Conservation (phyloP, 768 basidiomycete genomes). For the Kwoniella botswanensis region DNA sequence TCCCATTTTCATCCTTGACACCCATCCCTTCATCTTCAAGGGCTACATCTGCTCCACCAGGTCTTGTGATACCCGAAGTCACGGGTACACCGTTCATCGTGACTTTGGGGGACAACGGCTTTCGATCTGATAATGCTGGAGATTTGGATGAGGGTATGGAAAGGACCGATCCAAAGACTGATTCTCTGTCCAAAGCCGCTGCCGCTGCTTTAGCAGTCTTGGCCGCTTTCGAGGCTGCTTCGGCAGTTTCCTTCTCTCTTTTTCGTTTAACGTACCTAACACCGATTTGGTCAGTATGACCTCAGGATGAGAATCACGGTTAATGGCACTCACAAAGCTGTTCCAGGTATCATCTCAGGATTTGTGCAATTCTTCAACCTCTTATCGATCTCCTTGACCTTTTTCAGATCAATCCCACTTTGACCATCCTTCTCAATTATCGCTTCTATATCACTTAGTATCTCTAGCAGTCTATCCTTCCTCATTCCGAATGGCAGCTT, state of each 20-base stretch:
- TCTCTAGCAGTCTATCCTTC: constrained; percentile 39
- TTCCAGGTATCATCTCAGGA: constrained; percentile 93
- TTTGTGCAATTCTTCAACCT: constrained; percentile 88
- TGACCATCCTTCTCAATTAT: constrained; percentile 64
- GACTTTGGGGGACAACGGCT: constrained; percentile 36
- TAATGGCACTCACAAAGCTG: constrained; percentile 58
- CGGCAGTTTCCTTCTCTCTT: constrained; percentile 49
- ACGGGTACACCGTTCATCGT: constrained; percentile 26
- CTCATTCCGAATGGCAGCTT: constrained; percentile 37
- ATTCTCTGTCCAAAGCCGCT: constrained; percentile 29
- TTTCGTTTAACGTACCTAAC: constrained; percentile 58
- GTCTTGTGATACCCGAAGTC: not conserved
- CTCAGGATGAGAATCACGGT: not conserved
- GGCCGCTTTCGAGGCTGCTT: constrained; percentile 47
- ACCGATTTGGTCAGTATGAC: not conserved
- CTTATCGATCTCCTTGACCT: constrained; percentile 86
- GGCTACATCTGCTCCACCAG: constrained; percentile 21
- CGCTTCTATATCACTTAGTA: constrained; percentile 65
- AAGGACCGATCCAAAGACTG: constrained; percentile 44
- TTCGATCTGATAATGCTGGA: constrained; percentile 5
- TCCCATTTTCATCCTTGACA: constrained; percentile 42
- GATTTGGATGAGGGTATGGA: constrained; percentile 14
- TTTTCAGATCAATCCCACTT: constrained; percentile 72
- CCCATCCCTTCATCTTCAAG: constrained; percentile 44
- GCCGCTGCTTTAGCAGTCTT: constrained; percentile 39